phyloP scores from a whole-genome alignment of 2,329 filamentous ascomycete species.

The Stachybotrys elegans region DNA sequence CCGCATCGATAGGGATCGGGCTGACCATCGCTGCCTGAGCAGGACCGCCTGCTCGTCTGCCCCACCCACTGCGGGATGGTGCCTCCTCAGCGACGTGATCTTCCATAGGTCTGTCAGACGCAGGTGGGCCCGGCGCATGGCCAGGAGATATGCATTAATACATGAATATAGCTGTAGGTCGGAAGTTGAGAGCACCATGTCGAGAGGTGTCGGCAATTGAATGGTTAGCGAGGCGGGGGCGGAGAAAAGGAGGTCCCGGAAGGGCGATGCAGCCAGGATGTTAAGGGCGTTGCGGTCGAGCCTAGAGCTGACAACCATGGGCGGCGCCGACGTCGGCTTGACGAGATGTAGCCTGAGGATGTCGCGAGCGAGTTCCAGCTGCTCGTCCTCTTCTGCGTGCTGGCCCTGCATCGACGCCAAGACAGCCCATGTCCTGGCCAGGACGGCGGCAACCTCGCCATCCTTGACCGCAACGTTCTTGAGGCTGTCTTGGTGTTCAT shows the following conservation, averaged over 20 bases:
- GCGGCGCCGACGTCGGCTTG: slow-evolving; percentile 37
- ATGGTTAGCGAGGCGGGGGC: slow-evolving; percentile 65
- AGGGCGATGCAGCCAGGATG: slow-evolving; percentile 49
- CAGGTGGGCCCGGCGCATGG: slow-evolving; percentile 79
- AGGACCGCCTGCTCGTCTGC: slow-evolving; percentile 56
- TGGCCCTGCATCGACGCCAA: slow-evolving; percentile 69
- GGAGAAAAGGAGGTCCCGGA: slow-evolving; percentile 78
- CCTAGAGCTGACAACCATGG: slow-evolving; percentile 31
- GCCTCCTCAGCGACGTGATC: slow-evolving; percentile 69
- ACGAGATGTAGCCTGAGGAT: slow-evolving; percentile 63
- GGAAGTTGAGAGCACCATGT: slow-evolving; percentile 74
- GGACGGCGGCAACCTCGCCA: slow-evolving; percentile 72
- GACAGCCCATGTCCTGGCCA: slow-evolving; percentile 73
- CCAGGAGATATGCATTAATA: slow-evolving; percentile 84
- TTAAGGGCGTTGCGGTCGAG: slow-evolving; percentile 24
- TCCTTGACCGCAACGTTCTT: slow-evolving; percentile 68
- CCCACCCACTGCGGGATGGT: slow-evolving; percentile 64
- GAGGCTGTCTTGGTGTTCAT: slow-evolving; percentile 47
- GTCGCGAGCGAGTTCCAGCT: slow-evolving; percentile 76
- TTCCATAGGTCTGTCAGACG: slow-evolving; percentile 85
- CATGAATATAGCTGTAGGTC: slow-evolving; percentile 77
- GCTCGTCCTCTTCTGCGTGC: slow-evolving; percentile 73
- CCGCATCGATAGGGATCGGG: slow-evolving; percentile 64
- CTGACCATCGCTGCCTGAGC: slow-evolving; percentile 59
- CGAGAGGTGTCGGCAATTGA: slow-evolving; percentile 71